Percentiles rank a stretch among this genome's conserved stretches.
These are phyloP conservation scores for Arthrobotrys pseudoclavata DNA, from an alignment of 2,329 filamentous ascomycete genomes.

Conservation along the genomic window DNA sequence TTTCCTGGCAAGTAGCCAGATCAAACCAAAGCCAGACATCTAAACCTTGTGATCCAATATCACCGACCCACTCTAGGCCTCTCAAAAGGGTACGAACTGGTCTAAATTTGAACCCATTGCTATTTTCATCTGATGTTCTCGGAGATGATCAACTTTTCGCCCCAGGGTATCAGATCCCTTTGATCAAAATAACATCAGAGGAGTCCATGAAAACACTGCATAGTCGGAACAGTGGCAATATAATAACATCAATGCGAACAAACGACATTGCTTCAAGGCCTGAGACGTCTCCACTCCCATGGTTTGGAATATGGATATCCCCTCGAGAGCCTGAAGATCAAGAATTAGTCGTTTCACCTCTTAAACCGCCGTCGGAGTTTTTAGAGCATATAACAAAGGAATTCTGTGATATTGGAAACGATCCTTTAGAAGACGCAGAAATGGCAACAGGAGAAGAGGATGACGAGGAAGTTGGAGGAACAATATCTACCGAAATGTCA, in stretches of 20 bases:
- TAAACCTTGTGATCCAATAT: background rate
- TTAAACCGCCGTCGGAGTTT: conserved; percentile 34
- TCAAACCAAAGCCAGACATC: background rate
- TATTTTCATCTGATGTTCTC: background rate
- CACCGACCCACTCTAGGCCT: conserved; percentile 2
- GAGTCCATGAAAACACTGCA: background rate
- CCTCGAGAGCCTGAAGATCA: conserved; percentile 16
- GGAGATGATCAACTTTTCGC: conserved; percentile 33
- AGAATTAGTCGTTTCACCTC: conserved; percentile 43
- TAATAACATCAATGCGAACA: background rate
- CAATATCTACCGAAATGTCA: conserved; percentile 19
- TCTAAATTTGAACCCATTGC: background rate
- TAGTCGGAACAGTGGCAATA: background rate
- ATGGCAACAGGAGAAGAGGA: conserved; percentile 26
- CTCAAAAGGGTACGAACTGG: conserved; percentile 33
- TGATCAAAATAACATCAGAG: conserved; percentile 17
- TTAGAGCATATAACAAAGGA: conserved; percentile 19
- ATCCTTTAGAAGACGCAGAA: conserved; percentile 48
- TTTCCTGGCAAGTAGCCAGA: conserved; percentile 17
- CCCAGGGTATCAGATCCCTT: conserved; percentile 15
- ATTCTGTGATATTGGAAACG: conserved; percentile 6
- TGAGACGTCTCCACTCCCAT: conserved; percentile 4
- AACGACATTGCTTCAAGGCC: background rate
- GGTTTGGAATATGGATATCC: conserved; percentile 19
- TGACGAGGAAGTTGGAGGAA: background rate